Conservation (phyloP, 2,329 filamentous ascomycete species). For the Paecilomyces formosus region DNA sequence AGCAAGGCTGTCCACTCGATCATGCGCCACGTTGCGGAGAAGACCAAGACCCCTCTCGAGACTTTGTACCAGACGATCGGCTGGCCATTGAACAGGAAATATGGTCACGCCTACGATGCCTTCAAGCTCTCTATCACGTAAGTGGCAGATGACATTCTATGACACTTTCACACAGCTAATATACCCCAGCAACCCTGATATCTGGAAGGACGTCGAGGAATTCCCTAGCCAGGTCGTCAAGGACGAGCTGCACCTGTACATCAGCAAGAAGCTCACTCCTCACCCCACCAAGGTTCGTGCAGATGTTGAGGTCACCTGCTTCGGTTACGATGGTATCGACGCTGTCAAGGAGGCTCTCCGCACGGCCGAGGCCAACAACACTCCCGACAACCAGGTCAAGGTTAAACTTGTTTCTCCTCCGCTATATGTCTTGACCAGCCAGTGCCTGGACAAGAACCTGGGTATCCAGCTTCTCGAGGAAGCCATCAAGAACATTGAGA, state of each 20-base stretch:
- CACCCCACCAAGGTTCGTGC: conserved; percentile 99
- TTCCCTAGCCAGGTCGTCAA: conserved; percentile 81
- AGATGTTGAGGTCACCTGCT: conserved; percentile 93
- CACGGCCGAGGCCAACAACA: conserved; percentile 88
- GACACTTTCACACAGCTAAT: conserved; percentile 4
- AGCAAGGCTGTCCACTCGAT: conserved; percentile 99
- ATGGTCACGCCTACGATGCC: conserved; percentile 90
- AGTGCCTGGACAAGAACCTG: conserved; percentile 84
- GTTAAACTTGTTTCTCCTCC: conserved; percentile 97
- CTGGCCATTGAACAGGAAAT: conserved; percentile 97
- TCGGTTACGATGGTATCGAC: conserved; percentile 95
- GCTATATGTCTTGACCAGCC: conserved; percentile 90
- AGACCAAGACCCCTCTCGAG: conserved; percentile 91
- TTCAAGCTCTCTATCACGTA: conserved; percentile 99
- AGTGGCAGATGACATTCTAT: conserved; percentile 18
- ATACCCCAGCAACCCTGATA: conserved; percentile 68
- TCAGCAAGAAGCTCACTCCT: conserved; percentile 91
- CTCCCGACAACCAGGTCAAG: conserved; percentile 87
- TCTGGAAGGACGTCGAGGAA: conserved; percentile 81
- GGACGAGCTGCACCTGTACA: conserved; percentile 89
- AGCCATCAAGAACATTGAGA: conserved; percentile 79
- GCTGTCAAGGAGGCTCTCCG: conserved; percentile 90
- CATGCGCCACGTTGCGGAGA: conserved; percentile 97
- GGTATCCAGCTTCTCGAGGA: conserved; percentile 81
- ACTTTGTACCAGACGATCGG: conserved; percentile 87